phyloP scores from a whole-genome alignment of 371 early-diverging fungal species.

The Circinella minor region DNA sequence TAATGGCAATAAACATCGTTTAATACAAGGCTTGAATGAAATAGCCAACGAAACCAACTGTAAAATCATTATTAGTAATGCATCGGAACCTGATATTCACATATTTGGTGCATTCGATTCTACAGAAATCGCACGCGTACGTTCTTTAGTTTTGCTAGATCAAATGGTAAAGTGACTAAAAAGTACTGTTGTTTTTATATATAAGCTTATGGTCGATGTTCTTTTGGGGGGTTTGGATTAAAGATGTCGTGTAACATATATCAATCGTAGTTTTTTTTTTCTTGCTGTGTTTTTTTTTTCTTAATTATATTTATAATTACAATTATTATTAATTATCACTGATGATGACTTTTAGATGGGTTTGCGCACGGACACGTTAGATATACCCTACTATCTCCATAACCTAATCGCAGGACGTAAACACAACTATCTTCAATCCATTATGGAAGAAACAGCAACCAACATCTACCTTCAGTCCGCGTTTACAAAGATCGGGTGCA shows the following conservation, averaged over 20 bases:
- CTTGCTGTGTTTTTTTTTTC: background rate
- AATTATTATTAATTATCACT: background rate
- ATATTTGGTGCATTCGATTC: conserved; percentile 33
- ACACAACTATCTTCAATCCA: conserved; percentile 55
- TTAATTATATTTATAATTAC: too few species aligned
- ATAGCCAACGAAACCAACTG: conserved; percentile 16
- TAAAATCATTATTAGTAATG: conserved; percentile 10
- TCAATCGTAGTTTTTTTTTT: background rate
- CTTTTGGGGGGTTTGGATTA: background rate
- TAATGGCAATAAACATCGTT: conserved; percentile 1
- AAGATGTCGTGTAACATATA: conserved; percentile 15
- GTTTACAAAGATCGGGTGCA: conserved; percentile 35
- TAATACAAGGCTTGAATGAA: conserved; percentile 14
- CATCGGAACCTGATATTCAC: conserved; percentile 21
- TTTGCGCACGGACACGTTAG: conserved; percentile 26
- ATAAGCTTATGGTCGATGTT: background rate
- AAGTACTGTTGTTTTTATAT: conserved; percentile 1
- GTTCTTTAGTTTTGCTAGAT: conserved; percentile 40
- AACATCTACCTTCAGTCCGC: conserved; percentile 72
- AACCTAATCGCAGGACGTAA: conserved; percentile 68
- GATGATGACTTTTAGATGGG: conserved; percentile 15
- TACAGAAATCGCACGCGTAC: conserved; percentile 35
- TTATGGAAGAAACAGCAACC: conserved; percentile 70
- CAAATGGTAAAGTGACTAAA: conserved; percentile 32
- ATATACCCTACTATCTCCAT: conserved; percentile 44